phyloP scores from a whole-genome alignment of 495 filamentous ascomycete species.

The Penicillium angulare region DNA sequence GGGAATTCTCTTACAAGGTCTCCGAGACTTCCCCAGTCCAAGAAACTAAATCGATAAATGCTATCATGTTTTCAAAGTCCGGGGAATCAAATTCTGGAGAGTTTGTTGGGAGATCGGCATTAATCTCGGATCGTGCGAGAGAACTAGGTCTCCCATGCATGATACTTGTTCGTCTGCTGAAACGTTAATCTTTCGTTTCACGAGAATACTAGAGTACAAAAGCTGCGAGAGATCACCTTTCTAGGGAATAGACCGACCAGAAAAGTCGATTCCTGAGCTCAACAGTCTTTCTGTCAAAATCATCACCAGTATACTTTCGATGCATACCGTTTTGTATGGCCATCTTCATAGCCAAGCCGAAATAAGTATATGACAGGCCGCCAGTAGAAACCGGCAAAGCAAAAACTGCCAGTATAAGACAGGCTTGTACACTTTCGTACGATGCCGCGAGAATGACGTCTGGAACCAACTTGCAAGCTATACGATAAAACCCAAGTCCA shows the following conservation, averaged over 20 bases:
- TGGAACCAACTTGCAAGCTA: slow-evolving; percentile 43
- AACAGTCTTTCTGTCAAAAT: slow-evolving; percentile 32
- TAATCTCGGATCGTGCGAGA: slow-evolving; percentile 38
- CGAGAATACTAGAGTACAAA: neutral
- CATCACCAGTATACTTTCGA: slow-evolving; percentile 39
- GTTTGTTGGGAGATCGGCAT: slow-evolving; percentile 40
- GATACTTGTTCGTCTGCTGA: slow-evolving; percentile 32
- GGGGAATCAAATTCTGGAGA: slow-evolving; percentile 30
- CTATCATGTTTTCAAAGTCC: slow-evolving; percentile 41
- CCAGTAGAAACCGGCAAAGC: slow-evolving; percentile 44
- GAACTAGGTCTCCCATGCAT: slow-evolving; percentile 45
- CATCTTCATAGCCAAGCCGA: slow-evolving; percentile 47
- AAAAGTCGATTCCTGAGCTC: slow-evolving; percentile 47
- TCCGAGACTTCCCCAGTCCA: slow-evolving; percentile 40
- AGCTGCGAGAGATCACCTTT: no score
- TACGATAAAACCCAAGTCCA: slow-evolving; percentile 47
- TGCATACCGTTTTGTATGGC: slow-evolving; percentile 53
- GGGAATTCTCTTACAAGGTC: slow-evolving; percentile 33
- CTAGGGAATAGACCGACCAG: slow-evolving; percentile 47
- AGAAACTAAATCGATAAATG: slow-evolving; percentile 38
- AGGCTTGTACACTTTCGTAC: slow-evolving; percentile 48
- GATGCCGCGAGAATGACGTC: slow-evolving; percentile 49
- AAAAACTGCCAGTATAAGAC: slow-evolving; percentile 45
- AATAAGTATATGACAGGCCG: slow-evolving; percentile 48
- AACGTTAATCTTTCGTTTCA: neutral